phyloP scores from a whole-genome alignment of 371 early-diverging fungal species.

The Mucor sp. region DNA sequence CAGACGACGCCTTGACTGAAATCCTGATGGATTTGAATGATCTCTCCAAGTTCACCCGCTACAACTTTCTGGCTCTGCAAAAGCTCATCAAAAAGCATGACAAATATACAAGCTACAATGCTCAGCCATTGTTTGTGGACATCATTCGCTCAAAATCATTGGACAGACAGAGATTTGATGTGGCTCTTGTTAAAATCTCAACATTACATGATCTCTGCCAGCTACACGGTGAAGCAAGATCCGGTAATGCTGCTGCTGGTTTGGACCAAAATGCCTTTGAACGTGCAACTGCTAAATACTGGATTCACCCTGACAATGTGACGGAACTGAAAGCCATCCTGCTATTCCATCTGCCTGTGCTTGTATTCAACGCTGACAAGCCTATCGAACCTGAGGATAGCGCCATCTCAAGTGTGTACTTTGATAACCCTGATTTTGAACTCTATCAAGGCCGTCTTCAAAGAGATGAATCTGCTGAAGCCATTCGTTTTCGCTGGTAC shows the following conservation, averaged over 20 bases:
- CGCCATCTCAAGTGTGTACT: slow-evolving; percentile 94
- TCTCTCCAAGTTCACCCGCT: slow-evolving; percentile 89
- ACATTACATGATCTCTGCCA: slow-evolving; percentile 85
- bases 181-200: slow-evolving; percentile 84
- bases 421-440: slow-evolving; percentile 92
- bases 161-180: slow-evolving; percentile 70
- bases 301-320: slow-evolving; percentile 99
- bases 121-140: slow-evolving; percentile 29
- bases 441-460: slow-evolving; percentile 92
- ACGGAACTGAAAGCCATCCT: slow-evolving; percentile 93
- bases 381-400: slow-evolving; percentile 72
- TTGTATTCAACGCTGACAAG: slow-evolving; percentile 85
- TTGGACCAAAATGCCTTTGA: slow-evolving; percentile 75
- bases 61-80: slow-evolving; percentile 94
- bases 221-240: slow-evolving; percentile 67
- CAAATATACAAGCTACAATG: slow-evolving; percentile 34
- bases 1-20: slow-evolving; percentile 77
- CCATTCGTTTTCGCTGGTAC: slow-evolving; percentile 92
- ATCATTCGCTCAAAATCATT: slow-evolving; percentile 35
- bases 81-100: slow-evolving; percentile 93
- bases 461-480: slow-evolving; percentile 91
- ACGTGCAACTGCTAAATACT: slow-evolving; percentile 93
- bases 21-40: slow-evolving; percentile 88
- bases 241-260: slow-evolving; percentile 61
- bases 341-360: slow-evolving; percentile 93